Evolutionary conservation across 1,284 basidiomycete species (phyloP).

Genomic region (Anthracocystis panici-leucophaei): DNA sequence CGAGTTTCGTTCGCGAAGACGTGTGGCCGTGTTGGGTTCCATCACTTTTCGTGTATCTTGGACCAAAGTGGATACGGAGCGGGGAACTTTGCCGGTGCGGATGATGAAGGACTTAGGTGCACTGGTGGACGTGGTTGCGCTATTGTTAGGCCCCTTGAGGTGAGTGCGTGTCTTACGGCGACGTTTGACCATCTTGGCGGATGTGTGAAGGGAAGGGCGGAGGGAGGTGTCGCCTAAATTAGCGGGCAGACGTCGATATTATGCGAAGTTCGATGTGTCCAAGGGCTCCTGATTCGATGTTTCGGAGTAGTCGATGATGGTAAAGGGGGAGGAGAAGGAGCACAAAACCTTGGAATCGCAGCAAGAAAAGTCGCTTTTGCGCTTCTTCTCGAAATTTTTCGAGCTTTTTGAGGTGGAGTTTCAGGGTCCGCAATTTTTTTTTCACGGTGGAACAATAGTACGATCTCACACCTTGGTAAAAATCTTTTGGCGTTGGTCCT

Average conservation of each 20-base stretch:
- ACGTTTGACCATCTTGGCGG: conserved; percentile 38
- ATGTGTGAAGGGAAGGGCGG: background rate
- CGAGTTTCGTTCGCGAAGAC: conserved; percentile 85
- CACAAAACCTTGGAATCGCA: conserved; percentile 6
- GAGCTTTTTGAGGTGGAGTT: conserved; percentile 34
- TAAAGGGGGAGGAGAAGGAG: background rate
- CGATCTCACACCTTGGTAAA: conserved; percentile 7
- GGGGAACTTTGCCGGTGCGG: conserved; percentile 91
- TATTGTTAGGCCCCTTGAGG: conserved; percentile 64
- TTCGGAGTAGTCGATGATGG: background rate
- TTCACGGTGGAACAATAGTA: background rate
- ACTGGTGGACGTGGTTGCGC: conserved; percentile 39
- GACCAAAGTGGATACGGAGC: conserved; percentile 87
- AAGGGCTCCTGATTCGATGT: background rate
- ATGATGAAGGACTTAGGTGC: conserved; percentile 80
- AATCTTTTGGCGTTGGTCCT: no score
- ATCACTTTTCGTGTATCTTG: conserved; percentile 92
- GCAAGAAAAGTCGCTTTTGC: conserved; percentile 24
- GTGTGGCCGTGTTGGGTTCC: conserved; percentile 96
- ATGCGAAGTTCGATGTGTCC: background rate
- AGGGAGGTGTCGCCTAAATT: background rate
- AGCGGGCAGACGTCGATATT: background rate
- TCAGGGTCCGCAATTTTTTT: conserved; percentile 31
- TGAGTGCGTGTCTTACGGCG: conserved; percentile 67
- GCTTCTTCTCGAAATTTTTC: conserved; percentile 30